Conservation (phyloP, 2,329 filamentous ascomycete genomes). For the Sporothrix inflata region DNA sequence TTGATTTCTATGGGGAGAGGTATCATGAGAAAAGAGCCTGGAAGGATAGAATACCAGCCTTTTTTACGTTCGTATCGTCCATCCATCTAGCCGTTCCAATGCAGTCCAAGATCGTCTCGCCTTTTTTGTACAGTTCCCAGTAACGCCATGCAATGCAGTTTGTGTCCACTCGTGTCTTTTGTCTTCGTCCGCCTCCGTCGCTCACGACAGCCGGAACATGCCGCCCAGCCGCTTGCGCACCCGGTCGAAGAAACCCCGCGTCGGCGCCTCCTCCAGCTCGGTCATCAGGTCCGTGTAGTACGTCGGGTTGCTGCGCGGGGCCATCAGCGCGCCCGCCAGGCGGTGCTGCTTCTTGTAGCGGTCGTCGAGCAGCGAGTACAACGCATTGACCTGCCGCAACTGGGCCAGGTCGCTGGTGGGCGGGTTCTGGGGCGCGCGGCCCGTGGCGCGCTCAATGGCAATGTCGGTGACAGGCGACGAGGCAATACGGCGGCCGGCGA, state of each 20-base stretch:
- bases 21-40: slow-evolving; percentile 12
- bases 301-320: slow-evolving; percentile 64
- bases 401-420: slow-evolving; percentile 50
- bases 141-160: slow-evolving; percentile 19
- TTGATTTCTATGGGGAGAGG: slow-evolving; percentile 8
- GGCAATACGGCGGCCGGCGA: slow-evolving; percentile 39
- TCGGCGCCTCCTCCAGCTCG: slow-evolving; percentile 67
- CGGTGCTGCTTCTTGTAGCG: slow-evolving; percentile 59
- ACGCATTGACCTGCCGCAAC: slow-evolving; percentile 60
- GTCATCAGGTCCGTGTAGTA: slow-evolving; percentile 64
- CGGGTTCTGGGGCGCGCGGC: slow-evolving; percentile 2
- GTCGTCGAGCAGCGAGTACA: slow-evolving; percentile 63
- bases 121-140: not conserved
- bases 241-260: slow-evolving; percentile 56
- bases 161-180: not conserved
- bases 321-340: slow-evolving; percentile 54
- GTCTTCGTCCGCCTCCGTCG: not conserved
- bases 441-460: slow-evolving; percentile 24
- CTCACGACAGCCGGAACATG: slow-evolving; percentile 59
- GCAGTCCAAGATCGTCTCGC: slow-evolving; percentile 1
- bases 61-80: not conserved
- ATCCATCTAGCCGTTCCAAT: slow-evolving; percentile 8
- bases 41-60: not conserved
- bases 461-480: not conserved
- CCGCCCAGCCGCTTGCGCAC: slow-evolving; percentile 60